Evolutionary conservation across 1,139 yeast species (phyloP), one percentile per base, ranked within the genome.

Genomic region (Hyphopichia fennica): DNA sequence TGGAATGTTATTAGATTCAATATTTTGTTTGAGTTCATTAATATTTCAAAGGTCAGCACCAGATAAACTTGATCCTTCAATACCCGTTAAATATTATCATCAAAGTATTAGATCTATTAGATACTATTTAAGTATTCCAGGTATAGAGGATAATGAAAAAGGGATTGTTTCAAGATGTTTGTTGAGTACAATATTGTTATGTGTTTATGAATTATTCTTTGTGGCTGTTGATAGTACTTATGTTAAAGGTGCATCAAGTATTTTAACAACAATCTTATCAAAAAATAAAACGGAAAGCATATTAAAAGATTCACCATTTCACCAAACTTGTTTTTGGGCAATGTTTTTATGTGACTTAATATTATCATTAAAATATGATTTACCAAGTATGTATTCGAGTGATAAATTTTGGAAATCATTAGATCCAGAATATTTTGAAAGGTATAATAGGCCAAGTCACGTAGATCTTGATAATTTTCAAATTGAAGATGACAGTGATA

Each of bases 131-230:
- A 60, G 64, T 35, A 43, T 55, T 11, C 60, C 64, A 2, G 58
- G 50, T 7, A 49, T 51, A 25, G 63, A 60, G 19, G 56, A 51
- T 16, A 53, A 56, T 34, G 60, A 57, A 16, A 57, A 55, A 18
- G 69, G 68, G 2, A 55, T 62, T 9, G 60, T 65, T 28, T 62
- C 69, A 4, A 51, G 73, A 30, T 69, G 75, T 44, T 55, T 70
- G 28, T 48, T 69, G 23, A 67, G 72, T 45, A 65, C 74, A 0
- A 60, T 62, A 20, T 49, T 70, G n/a, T 56, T 70, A 19, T 67
- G 75, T 37, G 59, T 69, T 14, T 68, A 67, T 47, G 76, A 70
- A 48, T 54, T 67, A 50, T 65, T 64, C 41, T 68, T 67, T 41
- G 63, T 65, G 31, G 70, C 72, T 4, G 54, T 59, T n/a, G 72